Evolutionary conservation across 148 eudicot genomes (phyloP).

Genomic region (Vaccinium vitisidaea): DNA sequence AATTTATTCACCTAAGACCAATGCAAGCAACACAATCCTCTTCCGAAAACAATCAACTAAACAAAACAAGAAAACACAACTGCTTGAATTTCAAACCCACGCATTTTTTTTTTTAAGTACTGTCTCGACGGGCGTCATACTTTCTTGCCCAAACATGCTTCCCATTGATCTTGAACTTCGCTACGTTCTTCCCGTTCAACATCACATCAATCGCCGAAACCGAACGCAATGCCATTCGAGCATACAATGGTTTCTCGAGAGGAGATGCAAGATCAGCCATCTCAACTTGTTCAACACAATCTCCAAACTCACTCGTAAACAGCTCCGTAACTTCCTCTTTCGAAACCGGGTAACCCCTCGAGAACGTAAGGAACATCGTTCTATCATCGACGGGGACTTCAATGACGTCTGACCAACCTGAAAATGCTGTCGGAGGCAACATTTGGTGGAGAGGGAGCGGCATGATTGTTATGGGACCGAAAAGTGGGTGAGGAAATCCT

Average conservation of each 20-base stretch:
- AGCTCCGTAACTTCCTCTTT: constrained; percentile 20
- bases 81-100: neutral
- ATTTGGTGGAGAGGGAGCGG: neutral
- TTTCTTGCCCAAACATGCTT: constrained; percentile 48
- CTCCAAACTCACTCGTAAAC: constrained; percentile 23
- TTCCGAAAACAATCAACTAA: too few species aligned
- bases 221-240: constrained; percentile 27
- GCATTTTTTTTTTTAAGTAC: neutral
- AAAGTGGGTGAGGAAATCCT: constrained; percentile 23
- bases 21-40: too few species aligned
- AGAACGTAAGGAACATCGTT: constrained; percentile 38
- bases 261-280: neutral
- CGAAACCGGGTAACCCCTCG: constrained; percentile 23
- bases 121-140: constrained; percentile 20
- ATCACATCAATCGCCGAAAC: constrained; percentile 25
- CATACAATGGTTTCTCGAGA: constrained; percentile 21
- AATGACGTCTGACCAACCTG: neutral
- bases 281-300: constrained; percentile 33
- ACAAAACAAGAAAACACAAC: neutral
- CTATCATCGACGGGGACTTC: constrained; percentile 22
- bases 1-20: too few species aligned
- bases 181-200: constrained; percentile 3
- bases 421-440: neutral
- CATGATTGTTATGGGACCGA: constrained; percentile 8
- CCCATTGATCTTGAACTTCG: constrained; percentile 33